Conservation (phyloP, 1,284 basidiomycete species). For the Grifola frondosa region DNA sequence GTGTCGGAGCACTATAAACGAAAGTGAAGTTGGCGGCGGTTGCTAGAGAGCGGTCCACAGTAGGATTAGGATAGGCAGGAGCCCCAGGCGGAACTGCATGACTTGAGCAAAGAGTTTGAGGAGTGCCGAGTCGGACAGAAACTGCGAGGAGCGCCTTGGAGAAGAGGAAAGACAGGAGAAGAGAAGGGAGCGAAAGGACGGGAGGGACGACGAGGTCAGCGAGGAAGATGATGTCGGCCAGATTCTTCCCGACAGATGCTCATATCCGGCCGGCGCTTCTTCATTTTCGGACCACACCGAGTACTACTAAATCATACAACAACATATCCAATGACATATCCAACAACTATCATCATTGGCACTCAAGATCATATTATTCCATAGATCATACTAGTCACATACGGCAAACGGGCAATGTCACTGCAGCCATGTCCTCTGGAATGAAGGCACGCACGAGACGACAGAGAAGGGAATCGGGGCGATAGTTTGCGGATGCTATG, state of each 20-base stretch:
- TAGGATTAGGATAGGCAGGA: conserved; percentile 23
- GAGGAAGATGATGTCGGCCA: not conserved
- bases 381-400: too few species aligned
- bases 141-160: not conserved
- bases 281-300: too few species aligned
- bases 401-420: too few species aligned
- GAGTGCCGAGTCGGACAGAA: not conserved
- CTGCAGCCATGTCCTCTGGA: too few species aligned
- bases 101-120: conserved; percentile 4
- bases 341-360: too few species aligned
- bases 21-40: conserved; percentile 52
- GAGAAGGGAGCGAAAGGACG: conserved; percentile 10
- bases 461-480: too few species aligned
- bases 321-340: too few species aligned
- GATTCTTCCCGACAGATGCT: too few species aligned
- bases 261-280: conserved; percentile 2
- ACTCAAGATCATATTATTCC: too few species aligned
- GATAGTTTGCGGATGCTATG: too few species aligned
- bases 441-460: too few species aligned
- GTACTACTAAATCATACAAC: too few species aligned
- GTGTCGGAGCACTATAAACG: conserved; percentile 45
- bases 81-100: conserved; percentile 22
- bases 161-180: conserved; percentile 2
- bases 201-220: not conserved
- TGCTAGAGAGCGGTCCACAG: conserved; percentile 23